These are phyloP conservation scores for Diophrys appendiculata DNA, from an alignment of 73 alveolate genomes.

Conservation along the genomic window DNA sequence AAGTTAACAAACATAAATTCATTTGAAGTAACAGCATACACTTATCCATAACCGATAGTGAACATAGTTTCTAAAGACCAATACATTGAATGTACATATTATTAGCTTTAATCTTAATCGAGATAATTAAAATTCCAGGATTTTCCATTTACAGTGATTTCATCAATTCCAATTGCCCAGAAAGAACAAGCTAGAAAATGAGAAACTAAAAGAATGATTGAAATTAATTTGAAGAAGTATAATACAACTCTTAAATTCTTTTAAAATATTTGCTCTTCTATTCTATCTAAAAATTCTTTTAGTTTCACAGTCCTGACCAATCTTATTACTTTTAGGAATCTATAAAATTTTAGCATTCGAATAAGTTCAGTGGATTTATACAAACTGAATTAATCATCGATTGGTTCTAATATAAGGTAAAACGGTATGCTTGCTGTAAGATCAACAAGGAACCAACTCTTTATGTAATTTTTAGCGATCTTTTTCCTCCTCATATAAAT, in stretches of 20 bases:
- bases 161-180: constrained; percentile 20
- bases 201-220: constrained; percentile 21
- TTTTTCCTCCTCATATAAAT: constrained; percentile 60
- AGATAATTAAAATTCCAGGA: constrained; percentile 1
- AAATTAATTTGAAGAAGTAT: constrained; percentile 37
- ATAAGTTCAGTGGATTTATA: constrained; percentile 56
- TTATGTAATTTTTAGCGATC: constrained; percentile 24
- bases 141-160: not conserved
- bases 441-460: constrained; percentile 39
- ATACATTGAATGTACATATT: constrained; percentile 54
- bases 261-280: constrained; percentile 68
- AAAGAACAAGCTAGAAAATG: constrained; percentile 50
- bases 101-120: constrained; percentile 17
- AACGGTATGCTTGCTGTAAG: constrained; percentile 45
- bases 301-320: constrained; percentile 62
- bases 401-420: constrained; percentile 8
- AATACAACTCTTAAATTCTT: constrained; percentile 25
- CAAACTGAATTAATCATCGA: not conserved
- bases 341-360: constrained; percentile 42
- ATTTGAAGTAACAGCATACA: constrained; percentile 46
- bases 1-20: constrained; percentile 62
- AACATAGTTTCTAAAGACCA: constrained; percentile 77
- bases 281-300: constrained; percentile 63
- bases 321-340: constrained; percentile 63
- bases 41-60: constrained; percentile 83